A percentile compares a stretch with the other conserved stretches of the same genome.
phyloP scores from a whole-genome alignment of 192 early-diverging fungal species.

The Podila clonocystis region DNA sequence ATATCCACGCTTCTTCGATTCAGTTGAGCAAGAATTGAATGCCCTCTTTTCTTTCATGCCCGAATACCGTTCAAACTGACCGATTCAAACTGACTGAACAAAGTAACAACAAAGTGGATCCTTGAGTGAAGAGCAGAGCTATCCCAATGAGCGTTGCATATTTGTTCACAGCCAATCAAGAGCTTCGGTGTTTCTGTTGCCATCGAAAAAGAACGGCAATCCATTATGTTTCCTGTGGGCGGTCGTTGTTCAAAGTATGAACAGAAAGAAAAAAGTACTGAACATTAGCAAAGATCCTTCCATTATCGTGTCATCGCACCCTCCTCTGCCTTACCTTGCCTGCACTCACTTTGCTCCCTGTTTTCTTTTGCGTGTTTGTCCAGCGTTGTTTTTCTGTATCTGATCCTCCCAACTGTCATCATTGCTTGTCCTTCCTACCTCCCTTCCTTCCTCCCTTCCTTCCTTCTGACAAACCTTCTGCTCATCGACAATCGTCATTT shows the following conservation, averaged over 20 bases:
- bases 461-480: background rate
- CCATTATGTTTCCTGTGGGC: background rate
- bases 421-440: background rate
- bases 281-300: constrained; percentile 28
- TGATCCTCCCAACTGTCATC: background rate
- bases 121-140: no score
- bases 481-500: no score
- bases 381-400: background rate
- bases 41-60: background rate
- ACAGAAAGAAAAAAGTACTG: background rate
- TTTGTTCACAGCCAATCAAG: background rate
- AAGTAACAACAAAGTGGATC: background rate
- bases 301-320: constrained; percentile 38
- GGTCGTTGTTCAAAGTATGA: background rate
- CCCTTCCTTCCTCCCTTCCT: background rate
- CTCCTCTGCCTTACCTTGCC: background rate
- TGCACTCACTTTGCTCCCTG: background rate
- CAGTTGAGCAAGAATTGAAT: no score
- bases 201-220: background rate
- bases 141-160: background rate
- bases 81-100: background rate
- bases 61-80: constrained; percentile 18
- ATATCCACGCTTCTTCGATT: background rate
- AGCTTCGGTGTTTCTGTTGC: background rate
- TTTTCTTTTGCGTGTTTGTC: background rate